These are phyloP conservation scores for Xerocomellus intermedius DNA, from an alignment of 768 basidiomycete genomes.

Conservation along the genomic window DNA sequence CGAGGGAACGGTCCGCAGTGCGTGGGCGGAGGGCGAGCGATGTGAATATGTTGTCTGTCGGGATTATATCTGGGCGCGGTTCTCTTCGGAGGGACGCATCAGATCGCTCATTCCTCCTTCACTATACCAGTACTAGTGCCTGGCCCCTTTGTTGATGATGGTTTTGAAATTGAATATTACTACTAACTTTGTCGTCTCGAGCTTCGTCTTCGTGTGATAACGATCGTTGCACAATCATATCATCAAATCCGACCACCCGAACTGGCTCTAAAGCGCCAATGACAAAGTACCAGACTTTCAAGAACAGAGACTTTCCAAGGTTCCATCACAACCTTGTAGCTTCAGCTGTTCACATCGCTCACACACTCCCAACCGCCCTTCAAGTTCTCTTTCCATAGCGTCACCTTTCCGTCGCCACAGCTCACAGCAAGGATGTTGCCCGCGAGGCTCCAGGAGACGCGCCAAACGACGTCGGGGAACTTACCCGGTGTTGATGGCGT, in stretches of 20 bases:
- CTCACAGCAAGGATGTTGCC: constrained; percentile 96
- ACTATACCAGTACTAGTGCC: too few species aligned
- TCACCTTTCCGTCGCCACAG: constrained; percentile 97
- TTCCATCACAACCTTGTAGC: too few species aligned
- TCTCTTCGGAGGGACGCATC: neutral
- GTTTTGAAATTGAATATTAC: too few species aligned
- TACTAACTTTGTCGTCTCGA: too few species aligned
- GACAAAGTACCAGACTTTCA: too few species aligned
- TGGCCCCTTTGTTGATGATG: too few species aligned
- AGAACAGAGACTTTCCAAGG: too few species aligned
- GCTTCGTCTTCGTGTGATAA: too few species aligned
- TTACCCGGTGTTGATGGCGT: constrained; percentile 58
- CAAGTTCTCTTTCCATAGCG: constrained; percentile 96
- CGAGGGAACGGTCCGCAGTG: constrained; percentile 26
- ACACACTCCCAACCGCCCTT: constrained; percentile 97
- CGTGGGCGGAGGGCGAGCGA: neutral
- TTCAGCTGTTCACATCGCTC: constrained; percentile 86
- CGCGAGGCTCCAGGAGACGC: constrained; percentile 97
- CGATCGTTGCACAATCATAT: too few species aligned
- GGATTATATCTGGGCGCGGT: neutral
- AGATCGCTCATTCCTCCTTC: neutral
- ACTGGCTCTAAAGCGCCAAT: too few species aligned
- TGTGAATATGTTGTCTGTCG: neutral
- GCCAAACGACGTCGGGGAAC: constrained; percentile 97
- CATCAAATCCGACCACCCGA: too few species aligned